Evolutionary conservation across 2,329 filamentous ascomycete genomes (phyloP), one percentile per base, ranked within the genome.

Genomic region (Elsinoe ampelina): DNA sequence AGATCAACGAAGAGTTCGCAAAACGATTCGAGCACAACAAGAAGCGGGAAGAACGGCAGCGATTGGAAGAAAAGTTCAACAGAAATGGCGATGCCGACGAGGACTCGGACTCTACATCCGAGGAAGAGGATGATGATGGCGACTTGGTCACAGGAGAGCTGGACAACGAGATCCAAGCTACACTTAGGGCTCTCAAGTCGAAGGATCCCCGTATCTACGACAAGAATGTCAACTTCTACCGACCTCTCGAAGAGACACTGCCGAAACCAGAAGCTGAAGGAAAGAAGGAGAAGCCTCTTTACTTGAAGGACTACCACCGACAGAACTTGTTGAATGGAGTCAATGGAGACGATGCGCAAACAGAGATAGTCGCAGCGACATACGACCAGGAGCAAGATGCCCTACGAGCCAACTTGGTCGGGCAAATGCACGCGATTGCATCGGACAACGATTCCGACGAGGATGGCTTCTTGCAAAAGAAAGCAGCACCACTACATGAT

Each of bases 161-260:
- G 42, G 93, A 98, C 69, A 81, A 84, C 12, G 85, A 96, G 67
- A 95, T 97, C 63, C 84, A 85, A 47, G 89, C 86, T 20, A 95
- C 91, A 0, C 78, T 98, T 19, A 79, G 88, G 61, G 93, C 93
- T 41, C 91, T 98, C 67, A 84, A 85, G 64, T 86, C 81, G 66
- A 97, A 95, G 70, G 93, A 98, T 66, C 93, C 93, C 26, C 80
- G 87, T 54, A 84, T 98, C 52, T 96, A 96, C 75, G 87, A 97
- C 70, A 80, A 83, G 60, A 79, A 84, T 34, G 79, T 79, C 61
- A 89, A 80, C 15, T 97, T 97, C 73, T 96, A 91, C 72, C 75
- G 77, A 39, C 76, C 84, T 11, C 74, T 81, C 57, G 81, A 86
- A 3, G 78, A 80, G 2, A 68, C 70, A 19, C 61, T 64, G 12